Conservation (phyloP, 2,329 filamentous ascomycete genomes). For the Endocalyx cinctus region DNA sequence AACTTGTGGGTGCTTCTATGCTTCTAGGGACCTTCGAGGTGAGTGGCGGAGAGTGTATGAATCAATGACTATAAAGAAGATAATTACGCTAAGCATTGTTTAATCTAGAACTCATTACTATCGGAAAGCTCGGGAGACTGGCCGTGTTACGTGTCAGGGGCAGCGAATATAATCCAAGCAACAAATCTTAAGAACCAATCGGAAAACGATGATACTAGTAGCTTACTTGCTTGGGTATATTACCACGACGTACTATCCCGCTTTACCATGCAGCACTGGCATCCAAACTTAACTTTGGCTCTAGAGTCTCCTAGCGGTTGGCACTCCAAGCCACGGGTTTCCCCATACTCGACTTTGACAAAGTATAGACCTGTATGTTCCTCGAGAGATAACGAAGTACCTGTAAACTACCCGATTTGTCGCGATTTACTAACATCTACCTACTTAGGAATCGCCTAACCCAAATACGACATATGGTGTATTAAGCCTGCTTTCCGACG, state of each 20-base stretch:
- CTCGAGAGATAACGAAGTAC: too few species aligned
- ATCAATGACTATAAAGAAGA: too few species aligned
- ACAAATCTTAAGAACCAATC: neutral
- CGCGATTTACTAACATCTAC: neutral
- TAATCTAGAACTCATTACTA: too few species aligned
- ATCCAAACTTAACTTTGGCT: too few species aligned
- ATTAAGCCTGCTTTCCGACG: constrained; percentile 16
- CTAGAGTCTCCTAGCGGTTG: too few species aligned
- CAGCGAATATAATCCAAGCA: constrained; percentile 7
- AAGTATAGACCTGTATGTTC: constrained; percentile 7
- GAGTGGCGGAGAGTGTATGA: too few species aligned
- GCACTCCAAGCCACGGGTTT: too few species aligned
- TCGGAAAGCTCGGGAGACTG: constrained; percentile 25
- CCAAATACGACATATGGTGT: constrained; percentile 12
- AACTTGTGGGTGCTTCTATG: constrained; percentile 26
- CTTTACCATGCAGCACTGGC: constrained; percentile 23
- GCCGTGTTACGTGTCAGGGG: constrained; percentile 22
- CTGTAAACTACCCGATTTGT: too few species aligned
- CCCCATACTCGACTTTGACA: neutral
- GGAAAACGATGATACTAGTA: too few species aligned
- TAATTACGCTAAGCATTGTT: too few species aligned
- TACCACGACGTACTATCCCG: constrained; percentile 24
- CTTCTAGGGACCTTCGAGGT: constrained; percentile 25
- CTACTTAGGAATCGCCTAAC: constrained; percentile 4
- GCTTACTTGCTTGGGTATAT: constrained; percentile 23